Conservation (phyloP, 2,329 filamentous ascomycete genomes). For the Aciculosporium take region DNA sequence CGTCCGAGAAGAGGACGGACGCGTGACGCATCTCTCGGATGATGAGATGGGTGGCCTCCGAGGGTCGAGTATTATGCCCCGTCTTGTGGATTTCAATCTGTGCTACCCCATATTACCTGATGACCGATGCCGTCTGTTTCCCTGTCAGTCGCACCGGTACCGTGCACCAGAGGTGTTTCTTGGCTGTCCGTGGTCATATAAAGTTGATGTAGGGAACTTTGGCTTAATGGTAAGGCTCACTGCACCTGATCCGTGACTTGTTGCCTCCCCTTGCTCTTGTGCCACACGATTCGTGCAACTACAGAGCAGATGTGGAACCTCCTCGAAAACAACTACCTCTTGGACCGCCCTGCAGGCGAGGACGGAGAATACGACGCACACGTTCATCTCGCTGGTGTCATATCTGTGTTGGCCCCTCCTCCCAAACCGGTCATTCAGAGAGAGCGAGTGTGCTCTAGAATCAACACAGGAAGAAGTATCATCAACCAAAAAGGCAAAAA, state of each 20-base stretch:
- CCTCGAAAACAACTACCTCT: constrained; percentile 8
- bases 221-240: constrained; percentile 9
- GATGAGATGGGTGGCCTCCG: constrained; percentile 8
- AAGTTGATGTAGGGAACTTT: constrained; percentile 11
- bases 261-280: background rate
- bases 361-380: too few species aligned
- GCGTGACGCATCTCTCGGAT: constrained; percentile 8
- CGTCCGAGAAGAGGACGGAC: constrained; percentile 6
- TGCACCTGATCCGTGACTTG: background rate
- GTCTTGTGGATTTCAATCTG: constrained; percentile 10
- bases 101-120: constrained; percentile 6
- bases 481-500: background rate
- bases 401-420: background rate
- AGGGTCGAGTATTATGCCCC: constrained; percentile 7
- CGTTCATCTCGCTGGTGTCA: too few species aligned
- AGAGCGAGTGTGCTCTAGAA: background rate
- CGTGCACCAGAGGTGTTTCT: constrained; percentile 14
- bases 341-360: too few species aligned
- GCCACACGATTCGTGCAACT: background rate
- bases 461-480: background rate
- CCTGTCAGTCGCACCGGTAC: constrained; percentile 12
- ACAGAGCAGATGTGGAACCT: constrained; percentile 13
- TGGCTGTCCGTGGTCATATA: constrained; percentile 11
- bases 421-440: background rate
- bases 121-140: constrained; percentile 5